phyloP scores from a whole-genome alignment of 305 asterid genomes.

The Fraxinus platypoda region DNA sequence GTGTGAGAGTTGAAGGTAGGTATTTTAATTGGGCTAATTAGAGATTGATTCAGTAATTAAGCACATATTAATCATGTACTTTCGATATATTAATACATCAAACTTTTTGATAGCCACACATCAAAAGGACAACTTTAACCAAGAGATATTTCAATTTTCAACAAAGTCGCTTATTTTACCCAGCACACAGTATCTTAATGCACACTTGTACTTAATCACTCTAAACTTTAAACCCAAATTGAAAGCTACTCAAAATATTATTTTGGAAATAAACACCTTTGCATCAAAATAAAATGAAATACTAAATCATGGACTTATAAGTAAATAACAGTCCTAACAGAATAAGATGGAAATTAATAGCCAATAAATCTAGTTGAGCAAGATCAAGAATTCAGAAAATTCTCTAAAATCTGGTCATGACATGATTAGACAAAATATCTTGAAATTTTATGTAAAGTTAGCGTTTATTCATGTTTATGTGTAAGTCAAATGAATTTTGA shows the following conservation, averaged over 20 bases:
- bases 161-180: background rate
- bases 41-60: background rate
- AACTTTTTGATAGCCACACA: background rate
- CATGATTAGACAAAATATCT: background rate
- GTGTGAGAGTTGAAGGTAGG: background rate
- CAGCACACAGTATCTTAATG: background rate
- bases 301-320: background rate
- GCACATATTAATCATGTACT: background rate
- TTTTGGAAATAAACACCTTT: background rate
- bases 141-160: background rate
- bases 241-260: background rate
- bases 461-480: background rate
- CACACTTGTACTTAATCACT: background rate
- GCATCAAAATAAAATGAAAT: background rate
- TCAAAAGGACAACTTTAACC: background rate
- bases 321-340: background rate
- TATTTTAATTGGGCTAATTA: background rate
- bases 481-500: background rate
- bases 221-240: background rate
- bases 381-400: background rate
- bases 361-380: background rate
- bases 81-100: background rate
- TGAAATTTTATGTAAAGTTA: background rate
- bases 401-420: background rate
- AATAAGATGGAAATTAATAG: background rate